phyloP scores from a whole-genome alignment of 805 yeast species.

The Candida piceae region DNA sequence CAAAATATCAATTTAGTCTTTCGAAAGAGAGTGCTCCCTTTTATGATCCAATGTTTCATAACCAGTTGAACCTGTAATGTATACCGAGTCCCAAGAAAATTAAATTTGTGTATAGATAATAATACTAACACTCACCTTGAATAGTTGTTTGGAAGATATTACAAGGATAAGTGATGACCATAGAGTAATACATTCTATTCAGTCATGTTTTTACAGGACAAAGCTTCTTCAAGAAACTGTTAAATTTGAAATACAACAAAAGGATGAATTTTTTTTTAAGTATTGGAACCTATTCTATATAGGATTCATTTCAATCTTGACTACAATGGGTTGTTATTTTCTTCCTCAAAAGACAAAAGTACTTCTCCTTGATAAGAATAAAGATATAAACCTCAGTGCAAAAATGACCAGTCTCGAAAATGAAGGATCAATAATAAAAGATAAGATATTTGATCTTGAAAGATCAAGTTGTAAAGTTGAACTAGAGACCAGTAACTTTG shows the following conservation, averaged over 20 bases:
- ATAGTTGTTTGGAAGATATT: conserved; percentile 12
- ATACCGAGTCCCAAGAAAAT: no score
- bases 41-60: conserved; percentile 10
- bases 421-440: conserved; percentile 12
- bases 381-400: no score
- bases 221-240: neutral
- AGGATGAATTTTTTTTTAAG: no score
- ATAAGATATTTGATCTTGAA: conserved; percentile 13
- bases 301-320: no score
- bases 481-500: conserved; percentile 9
- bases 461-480: conserved; percentile 15
- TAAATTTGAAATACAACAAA: neutral
- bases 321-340: no score
- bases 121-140: neutral
- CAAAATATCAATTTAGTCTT: conserved; percentile 9
- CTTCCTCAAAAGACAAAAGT: no score
- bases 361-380: no score
- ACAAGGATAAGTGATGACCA: conserved; percentile 2
- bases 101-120: no score
- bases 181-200: conserved; percentile 11
- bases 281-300: no score
- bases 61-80: conserved; percentile 12
- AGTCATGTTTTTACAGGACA: conserved; percentile 14
- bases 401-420: no score
- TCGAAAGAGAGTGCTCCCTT: conserved; percentile 8